These are phyloP conservation scores for Arachis hypogaea DNA, from an alignment of 306 rosid genomes.

Conservation along the genomic window DNA sequence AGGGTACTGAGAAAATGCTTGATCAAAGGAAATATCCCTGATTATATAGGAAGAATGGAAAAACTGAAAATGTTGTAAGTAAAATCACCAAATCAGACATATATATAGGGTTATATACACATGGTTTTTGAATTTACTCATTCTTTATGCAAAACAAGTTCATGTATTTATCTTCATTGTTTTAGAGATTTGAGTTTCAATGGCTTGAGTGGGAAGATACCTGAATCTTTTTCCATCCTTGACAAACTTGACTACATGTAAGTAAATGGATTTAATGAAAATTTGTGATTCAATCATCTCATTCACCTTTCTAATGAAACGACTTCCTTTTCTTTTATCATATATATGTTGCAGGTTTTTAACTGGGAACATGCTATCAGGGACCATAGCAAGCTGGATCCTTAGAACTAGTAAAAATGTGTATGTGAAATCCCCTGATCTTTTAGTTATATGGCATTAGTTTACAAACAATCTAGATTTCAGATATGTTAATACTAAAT, in stretches of 20 bases:
- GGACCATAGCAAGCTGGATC: slow-evolving; percentile 74
- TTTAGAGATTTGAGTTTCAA: slow-evolving; percentile 90
- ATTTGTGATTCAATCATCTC: slow-evolving; percentile 4
- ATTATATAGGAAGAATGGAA: slow-evolving; percentile 59
- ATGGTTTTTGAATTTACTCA: neutral
- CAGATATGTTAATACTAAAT: too few species aligned
- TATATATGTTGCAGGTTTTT: slow-evolving; percentile 60
- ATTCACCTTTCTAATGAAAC: slow-evolving; percentile 5
- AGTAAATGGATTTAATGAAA: slow-evolving; percentile 35
- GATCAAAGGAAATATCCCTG: slow-evolving; percentile 65
- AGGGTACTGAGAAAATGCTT: slow-evolving; percentile 77
- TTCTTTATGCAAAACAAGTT: slow-evolving; percentile 23
- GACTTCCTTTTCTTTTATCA: slow-evolving; percentile 8
- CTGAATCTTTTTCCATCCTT: slow-evolving; percentile 57
- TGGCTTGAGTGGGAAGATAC: slow-evolving; percentile 73
- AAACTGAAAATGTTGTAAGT: slow-evolving; percentile 75
- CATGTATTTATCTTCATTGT: slow-evolving; percentile 22
- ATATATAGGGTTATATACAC: too few species aligned
- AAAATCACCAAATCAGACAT: too few species aligned
- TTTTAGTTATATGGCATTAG: neutral
- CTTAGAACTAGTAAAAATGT: slow-evolving; percentile 53
- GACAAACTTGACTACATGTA: slow-evolving; percentile 69
- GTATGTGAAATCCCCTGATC: slow-evolving; percentile 50
- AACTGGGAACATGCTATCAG: slow-evolving; percentile 71
- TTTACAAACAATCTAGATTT: too few species aligned